Base-by-base conservation (phyloP, 345 rosid genomes). In the Bretschneidera sinensis region DNA sequence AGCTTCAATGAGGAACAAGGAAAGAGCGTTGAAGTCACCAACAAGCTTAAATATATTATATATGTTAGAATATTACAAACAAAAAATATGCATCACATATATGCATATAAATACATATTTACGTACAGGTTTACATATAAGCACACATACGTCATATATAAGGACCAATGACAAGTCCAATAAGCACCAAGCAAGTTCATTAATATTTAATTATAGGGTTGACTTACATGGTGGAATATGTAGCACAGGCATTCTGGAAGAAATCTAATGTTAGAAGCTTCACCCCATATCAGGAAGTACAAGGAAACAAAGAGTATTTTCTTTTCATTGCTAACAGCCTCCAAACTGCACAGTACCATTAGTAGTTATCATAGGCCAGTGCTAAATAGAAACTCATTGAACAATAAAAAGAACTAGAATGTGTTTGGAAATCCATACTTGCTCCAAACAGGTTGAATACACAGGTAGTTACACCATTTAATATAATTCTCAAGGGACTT, bases 191-290 rank as follows among this genome's bases (percentile, higher is more conserved):
- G 21, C 15, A 43, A 23, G 39, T 39, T 14, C 8, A 28, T 7
- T 39, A 39, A 39, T 1, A 39, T 1, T 13, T 5, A 4, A 39
- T 11, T 39, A 5, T 13, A 24, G 48, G 48, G 0, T 23, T 48
- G 48, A 76, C 88, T 78, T 75, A 89, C 98, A 74, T 94, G 87
- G 79, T 94, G 99, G 75, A 90, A 94, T 70, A 94, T 86, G 83
- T 94, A 89, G 84, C 96, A 89, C 71, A 89, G 69, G 76, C 96
- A 89, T 79, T 89, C 96, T 21, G 96, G 96, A 81, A 89, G 87
- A 71, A 81, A 89, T 77, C 96, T 82, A 59, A 86, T 63, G 68
- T 89, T 89, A 65, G 94, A 64, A 71, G 96, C 96, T 77, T 89
- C 96, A 17, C 99, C 99, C 99, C 99, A 94, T 60, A 94, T 87